Base-by-base conservation (phyloP, 2,329 filamentous ascomycete genomes). In the Fusarium scirpi region DNA sequence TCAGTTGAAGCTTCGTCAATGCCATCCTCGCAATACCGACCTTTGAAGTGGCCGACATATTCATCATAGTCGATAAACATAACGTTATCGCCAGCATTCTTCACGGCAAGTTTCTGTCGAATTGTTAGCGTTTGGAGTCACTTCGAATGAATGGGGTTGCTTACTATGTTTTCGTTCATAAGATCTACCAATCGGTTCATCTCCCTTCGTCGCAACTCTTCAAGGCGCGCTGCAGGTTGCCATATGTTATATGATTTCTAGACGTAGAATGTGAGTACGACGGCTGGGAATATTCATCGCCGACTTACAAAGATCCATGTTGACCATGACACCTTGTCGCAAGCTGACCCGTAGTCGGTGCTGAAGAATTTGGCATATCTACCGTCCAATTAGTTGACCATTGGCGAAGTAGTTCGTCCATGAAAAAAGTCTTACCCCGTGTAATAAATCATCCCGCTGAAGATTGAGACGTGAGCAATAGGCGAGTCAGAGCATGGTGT, bases 281-380 rank as follows among this genome's bases (percentile, higher is more conserved):
- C 11, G 40, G n/a, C 20, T 16, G 29, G 12, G n/a, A 18, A 16
- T 8, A 10, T 11, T 29, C 2, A 5, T 25, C 13, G n/a, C 3
- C 34, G 12, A 58, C 60, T 27, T 20, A 70, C 60, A 38, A 61
- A 65, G 10, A 61, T 15, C 59, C 67, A 67, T 4, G 47, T 58
- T 20, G 56, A 58, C 38, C 56, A 58, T n/a, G 56, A 54, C 2
- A 44, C 56, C 15, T 54, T 45, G 48, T 54, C 47, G 34, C 48
- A 58, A 38, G 47, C 56, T n/a, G 38, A 29, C 1, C 48, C 48
- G 2, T 58, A 58, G 15, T 58, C 48, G 0, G 56, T 58, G 13
- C 56, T 54, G 38, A 38, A 54, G 12, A 70, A 72, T 13, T 72
- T 69, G 2, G 69, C 67, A 18, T 72, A 63, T 4, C 59, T 65